Evolutionary conservation across 2,329 filamentous ascomycete species (phyloP), one percentile per base, ranked within the genome.

Genomic region (Metarhizium robertsii): DNA sequence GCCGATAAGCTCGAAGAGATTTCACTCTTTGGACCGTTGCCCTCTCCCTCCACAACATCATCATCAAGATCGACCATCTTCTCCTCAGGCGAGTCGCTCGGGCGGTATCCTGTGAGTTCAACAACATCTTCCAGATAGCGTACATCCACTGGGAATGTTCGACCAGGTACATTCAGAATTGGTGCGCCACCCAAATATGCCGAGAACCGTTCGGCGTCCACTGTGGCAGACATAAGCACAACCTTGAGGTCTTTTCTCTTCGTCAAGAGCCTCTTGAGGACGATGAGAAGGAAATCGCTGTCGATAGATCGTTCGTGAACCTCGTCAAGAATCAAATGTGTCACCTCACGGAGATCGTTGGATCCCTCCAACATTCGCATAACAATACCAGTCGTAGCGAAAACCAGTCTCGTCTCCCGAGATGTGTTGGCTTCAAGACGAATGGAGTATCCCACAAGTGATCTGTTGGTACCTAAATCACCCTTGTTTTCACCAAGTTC

Each of bases 221-320:
- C 90, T 0, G 94, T 99, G 11, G 94, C 94, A 61, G 92, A 97
- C 94, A 99, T 99, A 50, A 99, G 79, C 42, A 99, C 80, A 20
- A 99, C 87, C 71, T 95, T 97, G 53, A 99, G 76, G 60, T 95
- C 88, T 58, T 86, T 86, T 54, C 92, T 81, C 61, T 82, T 81
- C 34, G 80, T 69, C 73, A 96, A 80, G 4, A 99, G 76, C 59
- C 92, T 88, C 66, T 90, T 90, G 52, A 99, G 79, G 1, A 97
- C 88, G 62, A 99, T 94, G 16, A 99, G 79, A 38, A 99, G 76
- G 68, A 99, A 96, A 68, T 99, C 94, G 55, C 92, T 96, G 67
- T 99, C 94, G 62, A 99, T 97, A 13, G 90, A 89, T 59, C 92
- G 85, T 69, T 99, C 94, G 66, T 99, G 94, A 2, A 97, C 92